Conservation (phyloP, 495 filamentous ascomycete species). For the Tricharina praecox region DNA sequence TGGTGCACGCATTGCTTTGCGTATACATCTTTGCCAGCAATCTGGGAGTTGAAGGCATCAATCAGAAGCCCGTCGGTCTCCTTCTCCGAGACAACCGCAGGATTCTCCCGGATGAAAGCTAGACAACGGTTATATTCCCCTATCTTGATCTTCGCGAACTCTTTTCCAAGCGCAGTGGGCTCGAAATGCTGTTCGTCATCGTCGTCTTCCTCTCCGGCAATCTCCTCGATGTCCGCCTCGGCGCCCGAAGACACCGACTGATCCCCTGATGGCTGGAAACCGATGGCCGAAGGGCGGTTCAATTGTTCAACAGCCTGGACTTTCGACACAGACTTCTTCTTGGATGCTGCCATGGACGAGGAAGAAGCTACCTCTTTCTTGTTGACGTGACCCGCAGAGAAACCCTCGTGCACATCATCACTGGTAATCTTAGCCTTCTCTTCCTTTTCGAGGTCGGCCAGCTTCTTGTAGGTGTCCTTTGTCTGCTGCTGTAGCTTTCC, state of each 20-base stretch:
- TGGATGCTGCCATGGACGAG: constrained; percentile 20
- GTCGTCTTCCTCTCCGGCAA: constrained; percentile 32
- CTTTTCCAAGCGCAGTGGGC: constrained; percentile 54
- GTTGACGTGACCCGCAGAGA: constrained; percentile 61
- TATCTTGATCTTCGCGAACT: constrained; percentile 64
- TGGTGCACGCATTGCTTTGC: constrained; percentile 87
- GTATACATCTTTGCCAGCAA: constrained; percentile 55
- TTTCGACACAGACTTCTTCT: constrained; percentile 31
- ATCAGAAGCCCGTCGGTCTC: constrained; percentile 84
- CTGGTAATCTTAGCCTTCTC: constrained; percentile 85
- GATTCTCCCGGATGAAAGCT: constrained; percentile 58
- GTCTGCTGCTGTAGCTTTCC: constrained; percentile 63
- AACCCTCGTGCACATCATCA: constrained; percentile 79
- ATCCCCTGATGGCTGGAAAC: not conserved
- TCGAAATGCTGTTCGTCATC: constrained; percentile 53
- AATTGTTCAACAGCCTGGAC: constrained; percentile 54
- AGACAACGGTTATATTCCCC: constrained; percentile 55
- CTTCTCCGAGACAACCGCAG: constrained; percentile 60
- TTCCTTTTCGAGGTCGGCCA: constrained; percentile 71
- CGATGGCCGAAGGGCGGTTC: constrained; percentile 45
- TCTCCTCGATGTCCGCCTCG: constrained; percentile 43
- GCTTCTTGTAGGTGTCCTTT: constrained; percentile 48
- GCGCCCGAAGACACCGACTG: constrained; percentile 35
- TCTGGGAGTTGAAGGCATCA: constrained; percentile 73
- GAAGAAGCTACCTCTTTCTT: constrained; percentile 35